Evolutionary conservation across 768 basidiomycete genomes (phyloP), one percentile per base, ranked within the genome.

Genomic region (Boletales sp.): DNA sequence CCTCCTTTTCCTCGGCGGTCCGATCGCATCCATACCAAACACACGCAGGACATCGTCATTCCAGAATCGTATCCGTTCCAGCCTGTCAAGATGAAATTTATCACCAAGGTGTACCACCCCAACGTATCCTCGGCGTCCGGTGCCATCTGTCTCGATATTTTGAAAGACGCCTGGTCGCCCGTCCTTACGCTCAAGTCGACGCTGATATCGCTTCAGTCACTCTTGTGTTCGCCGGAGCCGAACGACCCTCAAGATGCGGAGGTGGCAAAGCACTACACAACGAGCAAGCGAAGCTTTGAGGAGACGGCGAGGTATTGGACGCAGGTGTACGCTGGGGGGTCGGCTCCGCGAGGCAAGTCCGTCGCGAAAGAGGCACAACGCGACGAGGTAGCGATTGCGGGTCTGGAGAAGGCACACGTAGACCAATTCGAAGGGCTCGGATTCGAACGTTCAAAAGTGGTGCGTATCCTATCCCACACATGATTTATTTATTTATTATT

Each of bases 181-280:
- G 93, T 97, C 31, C 80, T 96, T 50, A 96, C 94, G 2, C 85
- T 98, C 64, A 97, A 96, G 69, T 93, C 91, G 38, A 97, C 95
- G 2, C 73, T 98, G 61, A 94, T 98, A 65, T 94, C 92, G 2
- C 79, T 98, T 13, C 95, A 97, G 67, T 91, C 89, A 35, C 77
- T 97, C 19, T 76, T 98, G 15, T 95, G 93, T 69, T 88, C 86
- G 9, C 95, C 95, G 0, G 93, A 96, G 65, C 94, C 95, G 8
- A 90, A 88, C 55, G 95, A 97, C 64, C 95, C 94, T 0, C 94
- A 97, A 71, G 95, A 98, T 63, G 95, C 94, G 0, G 94, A 98
- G 71, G 94, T 98, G 11, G 94, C 94, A 12, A 97, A 96, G 67
- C 95, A 96, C 64, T 98, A 90, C 61, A 87, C 90, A 68, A 91